phyloP scores from a whole-genome alignment of 2,329 filamentous ascomycete species.

The Fusarium sp. region DNA sequence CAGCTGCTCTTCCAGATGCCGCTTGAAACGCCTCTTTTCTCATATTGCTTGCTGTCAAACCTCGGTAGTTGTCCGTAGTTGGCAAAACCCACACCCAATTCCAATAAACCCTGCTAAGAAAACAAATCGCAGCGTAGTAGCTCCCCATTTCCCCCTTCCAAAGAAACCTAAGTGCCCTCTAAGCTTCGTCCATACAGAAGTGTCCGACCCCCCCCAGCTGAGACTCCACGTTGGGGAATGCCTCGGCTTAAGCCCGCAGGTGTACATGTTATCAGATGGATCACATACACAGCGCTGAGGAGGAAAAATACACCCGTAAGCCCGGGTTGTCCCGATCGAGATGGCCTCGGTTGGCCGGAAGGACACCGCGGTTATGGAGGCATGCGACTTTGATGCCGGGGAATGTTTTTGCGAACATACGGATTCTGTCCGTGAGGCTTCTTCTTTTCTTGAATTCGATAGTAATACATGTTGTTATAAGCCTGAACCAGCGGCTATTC shows the following conservation, averaged over 20 bases:
- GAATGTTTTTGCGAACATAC: slow-evolving; percentile 19
- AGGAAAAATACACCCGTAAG: slow-evolving; percentile 29
- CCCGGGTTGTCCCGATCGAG: slow-evolving; percentile 45
- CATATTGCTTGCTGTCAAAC: slow-evolving; percentile 32
- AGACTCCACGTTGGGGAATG: slow-evolving; percentile 9
- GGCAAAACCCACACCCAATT: slow-evolving; percentile 32
- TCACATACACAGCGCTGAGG: slow-evolving; percentile 10
- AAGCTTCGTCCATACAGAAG: slow-evolving; percentile 12
- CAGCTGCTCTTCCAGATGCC: slow-evolving; percentile 30
- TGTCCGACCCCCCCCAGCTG: background rate
- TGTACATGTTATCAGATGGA: slow-evolving; percentile 24
- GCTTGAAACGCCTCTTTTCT: slow-evolving; percentile 46
- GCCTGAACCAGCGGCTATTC: slow-evolving; percentile 9
- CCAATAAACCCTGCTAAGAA: slow-evolving; percentile 30
- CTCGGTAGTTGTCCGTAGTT: slow-evolving; percentile 45
- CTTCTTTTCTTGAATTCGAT: slow-evolving; percentile 27
- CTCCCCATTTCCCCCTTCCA: slow-evolving; percentile 23
- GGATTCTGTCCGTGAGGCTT: slow-evolving; percentile 29
- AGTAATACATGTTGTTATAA: slow-evolving; percentile 28
- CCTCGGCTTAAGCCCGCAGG: slow-evolving; percentile 44
- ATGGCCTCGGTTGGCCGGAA: slow-evolving; percentile 47
- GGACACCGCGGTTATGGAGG: slow-evolving; percentile 37
- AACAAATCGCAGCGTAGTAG: slow-evolving; percentile 17
- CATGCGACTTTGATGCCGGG: slow-evolving; percentile 19
- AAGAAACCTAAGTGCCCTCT: slow-evolving; percentile 7